phyloP scores from a whole-genome alignment of 2,329 filamentous ascomycete genomes.

The Drechslerella coelobrocha region DNA sequence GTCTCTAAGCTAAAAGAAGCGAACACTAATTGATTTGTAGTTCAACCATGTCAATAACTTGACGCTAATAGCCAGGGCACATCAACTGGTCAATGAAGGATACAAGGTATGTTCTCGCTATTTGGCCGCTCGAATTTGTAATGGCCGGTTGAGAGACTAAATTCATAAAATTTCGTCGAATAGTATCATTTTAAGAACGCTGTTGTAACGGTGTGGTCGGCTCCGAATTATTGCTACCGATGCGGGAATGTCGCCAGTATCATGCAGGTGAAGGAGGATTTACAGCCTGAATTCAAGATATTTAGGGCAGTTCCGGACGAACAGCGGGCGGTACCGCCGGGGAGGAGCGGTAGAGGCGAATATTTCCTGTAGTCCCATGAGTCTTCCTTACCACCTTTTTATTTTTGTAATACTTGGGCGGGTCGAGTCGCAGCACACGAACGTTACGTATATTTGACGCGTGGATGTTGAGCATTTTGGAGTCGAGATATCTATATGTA shows the following conservation, averaged over 20 bases:
- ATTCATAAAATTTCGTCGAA: too few relatives aligned
- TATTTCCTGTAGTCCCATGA: conserved; percentile 68
- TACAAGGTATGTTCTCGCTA: conserved; percentile 66
- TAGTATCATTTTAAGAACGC: conserved; percentile 94
- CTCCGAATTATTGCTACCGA: conserved; percentile 62
- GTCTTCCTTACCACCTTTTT: conserved; percentile 2
- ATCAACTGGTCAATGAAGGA: conserved; percentile 78
- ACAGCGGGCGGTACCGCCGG: conserved; percentile 77
- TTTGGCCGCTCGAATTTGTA: background rate
- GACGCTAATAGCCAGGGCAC: conserved; percentile 73
- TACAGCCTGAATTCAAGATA: conserved; percentile 90
- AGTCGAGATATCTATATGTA: conserved; percentile 14
- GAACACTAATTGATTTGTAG: conserved; percentile 55
- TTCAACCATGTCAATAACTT: conserved; percentile 79
- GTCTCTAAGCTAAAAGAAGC: background rate
- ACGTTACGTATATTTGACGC: background rate
- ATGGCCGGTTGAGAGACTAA: too few relatives aligned
- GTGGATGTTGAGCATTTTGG: background rate
- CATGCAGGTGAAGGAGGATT: conserved; percentile 84
- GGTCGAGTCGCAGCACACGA: background rate
- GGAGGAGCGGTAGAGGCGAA: conserved; percentile 70
- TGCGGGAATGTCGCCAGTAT: conserved; percentile 72
- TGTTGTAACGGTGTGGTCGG: conserved; percentile 77
- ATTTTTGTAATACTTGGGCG: conserved; percentile 9
- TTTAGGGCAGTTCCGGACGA: conserved; percentile 89